Evolutionary conservation across 2,329 filamentous ascomycete genomes (phyloP).

Genomic region (Zymoseptoria brevis): DNA sequence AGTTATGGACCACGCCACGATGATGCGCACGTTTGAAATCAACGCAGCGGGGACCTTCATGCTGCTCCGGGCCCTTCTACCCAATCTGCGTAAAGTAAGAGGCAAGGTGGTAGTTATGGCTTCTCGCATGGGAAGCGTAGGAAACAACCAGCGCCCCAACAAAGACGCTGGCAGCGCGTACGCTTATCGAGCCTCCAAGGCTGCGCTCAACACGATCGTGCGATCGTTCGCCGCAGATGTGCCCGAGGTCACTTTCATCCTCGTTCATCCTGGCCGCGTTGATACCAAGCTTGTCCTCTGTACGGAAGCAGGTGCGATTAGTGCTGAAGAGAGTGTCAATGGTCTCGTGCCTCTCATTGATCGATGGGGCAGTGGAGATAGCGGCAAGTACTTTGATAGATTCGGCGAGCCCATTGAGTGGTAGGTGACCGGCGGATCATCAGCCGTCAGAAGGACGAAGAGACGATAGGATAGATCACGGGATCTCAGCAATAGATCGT

Average conservation of each 20-base stretch:
- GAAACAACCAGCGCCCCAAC: constrained; percentile 28
- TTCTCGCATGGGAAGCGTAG: constrained; percentile 39
- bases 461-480: not conserved
- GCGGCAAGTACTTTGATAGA: constrained; percentile 37
- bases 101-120: constrained; percentile 37
- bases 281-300: constrained; percentile 38
- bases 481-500: not conserved
- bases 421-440: constrained; percentile 28
- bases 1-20: constrained; percentile 34
- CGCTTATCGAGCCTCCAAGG: constrained; percentile 42
- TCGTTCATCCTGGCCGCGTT: constrained; percentile 41
- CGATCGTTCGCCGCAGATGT: constrained; percentile 39
- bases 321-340: constrained; percentile 34
- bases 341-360: constrained; percentile 34
- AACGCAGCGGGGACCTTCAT: constrained; percentile 39
- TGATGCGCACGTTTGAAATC: constrained; percentile 34
- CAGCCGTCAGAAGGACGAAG: not conserved
- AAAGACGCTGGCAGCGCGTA: constrained; percentile 34
- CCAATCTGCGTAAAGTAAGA: constrained; percentile 23
- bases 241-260: constrained; percentile 34
- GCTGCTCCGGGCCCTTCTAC: constrained; percentile 32
- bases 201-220: constrained; percentile 40
- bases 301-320: constrained; percentile 40
- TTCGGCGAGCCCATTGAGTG: constrained; percentile 38
- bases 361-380: constrained; percentile 25